phyloP scores from a whole-genome alignment of 352 stramenopile species.

The Globisporangium mamillatum region DNA sequence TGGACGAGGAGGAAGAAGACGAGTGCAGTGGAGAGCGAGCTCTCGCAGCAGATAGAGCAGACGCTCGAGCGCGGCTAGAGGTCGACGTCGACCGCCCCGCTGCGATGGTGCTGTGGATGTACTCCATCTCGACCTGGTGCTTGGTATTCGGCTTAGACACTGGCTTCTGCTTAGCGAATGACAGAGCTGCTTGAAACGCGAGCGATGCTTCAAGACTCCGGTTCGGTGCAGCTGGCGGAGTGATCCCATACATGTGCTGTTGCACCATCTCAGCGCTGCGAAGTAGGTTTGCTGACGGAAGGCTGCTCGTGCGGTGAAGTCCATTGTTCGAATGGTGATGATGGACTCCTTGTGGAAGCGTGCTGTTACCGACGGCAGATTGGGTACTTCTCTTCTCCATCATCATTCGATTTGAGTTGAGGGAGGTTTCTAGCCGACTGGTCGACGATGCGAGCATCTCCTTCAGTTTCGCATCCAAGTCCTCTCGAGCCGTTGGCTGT shows the following conservation, averaged over 20 bases:
- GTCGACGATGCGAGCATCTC: conserved; percentile 14
- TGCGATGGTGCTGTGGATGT: conserved; percentile 32
- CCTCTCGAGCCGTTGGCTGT: conserved; percentile 6
- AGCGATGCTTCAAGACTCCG: neutral
- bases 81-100: neutral
- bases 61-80: neutral
- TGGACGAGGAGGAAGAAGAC: neutral
- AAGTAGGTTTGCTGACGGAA: conserved; percentile 10
- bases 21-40: conserved; percentile 7
- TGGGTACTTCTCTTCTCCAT: neutral
- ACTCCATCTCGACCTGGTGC: conserved; percentile 53
- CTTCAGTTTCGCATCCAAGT: conserved; percentile 11
- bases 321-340: neutral
- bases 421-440: conserved; percentile 11
- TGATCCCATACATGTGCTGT: conserved; percentile 21
- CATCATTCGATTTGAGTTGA: neutral
- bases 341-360: neutral
- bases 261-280: conserved; percentile 44
- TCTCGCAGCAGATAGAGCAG: neutral
- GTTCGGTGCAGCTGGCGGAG: neutral
- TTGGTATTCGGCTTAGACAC: neutral
- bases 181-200: neutral
- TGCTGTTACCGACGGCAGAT: neutral
- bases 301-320: neutral
- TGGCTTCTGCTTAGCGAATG: conserved; percentile 3